Base-by-base conservation (phyloP, 495 filamentous ascomycete species). In the Usnea hakonensis region DNA sequence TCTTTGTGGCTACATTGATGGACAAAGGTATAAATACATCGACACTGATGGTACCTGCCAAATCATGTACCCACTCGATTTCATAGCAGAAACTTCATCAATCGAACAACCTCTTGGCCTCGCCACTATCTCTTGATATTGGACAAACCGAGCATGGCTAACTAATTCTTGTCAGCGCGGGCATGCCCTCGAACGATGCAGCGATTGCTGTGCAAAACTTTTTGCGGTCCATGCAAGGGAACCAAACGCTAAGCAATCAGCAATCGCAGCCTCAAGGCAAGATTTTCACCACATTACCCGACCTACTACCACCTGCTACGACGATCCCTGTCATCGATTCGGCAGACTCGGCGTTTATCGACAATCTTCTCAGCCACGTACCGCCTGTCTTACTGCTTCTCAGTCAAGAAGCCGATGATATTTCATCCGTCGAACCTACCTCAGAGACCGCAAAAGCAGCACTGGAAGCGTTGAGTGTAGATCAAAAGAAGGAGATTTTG, bases 401-500 rank as follows among this genome's bases (percentile, higher is more conserved):
- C 61, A 81, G 85, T 5, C 86, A 90, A 72, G 86, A 88, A 71
- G 77, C 78, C 64, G 80, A 80, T 52, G 78, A 82, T 60, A 70
- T 77, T 23, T 74, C 73, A 43, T 81, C 84, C 55, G 79, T 77
- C 21, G 87, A 92, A 54, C 85, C 87, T 5, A 84, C 82, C 54
- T 77, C 84, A 1, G 89, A 83, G 55, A 79, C 83, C 19, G 81
- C 85, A 21, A 77, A 86, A 69, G 88, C 88, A 10, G 89, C 88
- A 17, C 81, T 89, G 52, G 77, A 87, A 62, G 86, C 87, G n/a
- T 81, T 95, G 66, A 87, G 83, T 58, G 70, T 85, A 11, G 79
- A 79, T 9, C 87, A 96, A 72, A 97, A 97, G 80, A 88, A 85
- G 68, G 81, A 85, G 8, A 85, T 97, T 4, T 71, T 99, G 26